Evolutionary conservation across 768 basidiomycete species (phyloP).

Genomic region (Pisolithus orientalis): DNA sequence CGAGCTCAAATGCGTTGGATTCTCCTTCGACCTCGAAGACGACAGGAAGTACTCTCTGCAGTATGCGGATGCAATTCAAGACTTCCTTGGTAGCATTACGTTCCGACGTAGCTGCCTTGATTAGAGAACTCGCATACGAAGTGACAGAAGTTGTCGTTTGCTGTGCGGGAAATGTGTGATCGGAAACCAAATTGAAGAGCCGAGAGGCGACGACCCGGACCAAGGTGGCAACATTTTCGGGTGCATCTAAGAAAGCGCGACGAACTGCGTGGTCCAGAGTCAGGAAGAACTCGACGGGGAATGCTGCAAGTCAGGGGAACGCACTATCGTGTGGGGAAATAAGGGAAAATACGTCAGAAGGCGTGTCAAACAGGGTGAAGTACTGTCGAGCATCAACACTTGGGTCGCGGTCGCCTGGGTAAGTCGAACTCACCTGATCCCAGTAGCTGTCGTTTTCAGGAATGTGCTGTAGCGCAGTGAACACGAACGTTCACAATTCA

Average conservation of each 20-base stretch:
- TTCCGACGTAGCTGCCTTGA: slow-evolving; percentile 50
- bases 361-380: slow-evolving; percentile 78
- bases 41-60: slow-evolving; percentile 87
- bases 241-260: slow-evolving; percentile 72
- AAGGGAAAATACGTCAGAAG: slow-evolving; percentile 86
- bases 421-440: slow-evolving; percentile 61
- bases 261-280: slow-evolving; percentile 48
- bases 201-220: slow-evolving; percentile 63
- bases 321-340: slow-evolving; percentile 81
- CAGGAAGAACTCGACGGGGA: slow-evolving; percentile 5
- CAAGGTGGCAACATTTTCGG: slow-evolving; percentile 82
- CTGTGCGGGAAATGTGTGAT: slow-evolving; percentile 73
- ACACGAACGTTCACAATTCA: neutral
- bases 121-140: slow-evolving; percentile 64
- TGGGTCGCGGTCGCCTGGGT: neutral
- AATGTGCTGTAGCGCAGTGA: slow-evolving; percentile 51
- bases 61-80: slow-evolving; percentile 85
- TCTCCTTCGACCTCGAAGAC: slow-evolving; percentile 78
- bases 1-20: slow-evolving; percentile 64
- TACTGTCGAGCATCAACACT: slow-evolving; percentile 43
- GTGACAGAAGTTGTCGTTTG: slow-evolving; percentile 46
- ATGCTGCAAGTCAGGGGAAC: slow-evolving; percentile 21
- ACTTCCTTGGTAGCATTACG: slow-evolving; percentile 79
- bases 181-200: slow-evolving; percentile 68
- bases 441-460: slow-evolving; percentile 74